Evolutionary conservation across 306 rosid species (phyloP).

Genomic region (Corylus avellana): DNA sequence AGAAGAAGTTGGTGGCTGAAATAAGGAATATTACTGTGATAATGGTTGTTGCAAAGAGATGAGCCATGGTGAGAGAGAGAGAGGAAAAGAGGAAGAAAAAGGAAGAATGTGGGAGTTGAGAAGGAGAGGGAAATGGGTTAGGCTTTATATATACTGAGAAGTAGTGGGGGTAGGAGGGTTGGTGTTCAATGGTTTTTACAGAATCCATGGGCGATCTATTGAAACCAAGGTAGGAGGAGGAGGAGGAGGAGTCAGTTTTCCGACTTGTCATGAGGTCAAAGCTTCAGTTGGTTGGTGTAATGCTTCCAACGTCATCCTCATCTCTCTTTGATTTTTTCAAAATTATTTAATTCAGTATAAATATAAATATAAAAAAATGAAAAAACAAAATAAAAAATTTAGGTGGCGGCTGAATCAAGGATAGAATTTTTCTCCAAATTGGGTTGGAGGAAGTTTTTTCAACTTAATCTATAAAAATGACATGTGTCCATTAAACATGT

Average conservation of each 20-base stretch:
- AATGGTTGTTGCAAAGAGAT: conserved; percentile 30
- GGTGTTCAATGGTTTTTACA: conserved; percentile 36
- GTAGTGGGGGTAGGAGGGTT: conserved; percentile 3
- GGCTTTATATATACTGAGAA: neutral
- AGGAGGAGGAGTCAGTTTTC: too few relatives aligned
- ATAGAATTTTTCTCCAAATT: too few relatives aligned
- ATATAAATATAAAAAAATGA: too few relatives aligned
- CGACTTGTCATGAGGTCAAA: neutral
- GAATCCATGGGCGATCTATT: conserved; percentile 27
- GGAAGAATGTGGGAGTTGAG: neutral
- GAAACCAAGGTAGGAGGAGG: conserved; percentile 31
- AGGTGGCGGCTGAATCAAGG: too few relatives aligned
- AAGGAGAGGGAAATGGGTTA: conserved; percentile 17
- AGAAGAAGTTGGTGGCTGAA: conserved; percentile 31
- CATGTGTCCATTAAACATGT: too few relatives aligned
- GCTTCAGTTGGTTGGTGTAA: conserved; percentile 27
- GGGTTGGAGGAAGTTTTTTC: too few relatives aligned
- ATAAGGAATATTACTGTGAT: conserved; percentile 17
- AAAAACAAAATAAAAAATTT: too few relatives aligned
- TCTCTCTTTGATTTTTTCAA: neutral
- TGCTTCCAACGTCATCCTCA: neutral
- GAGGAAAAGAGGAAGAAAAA: neutral
- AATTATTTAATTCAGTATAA: too few relatives aligned
- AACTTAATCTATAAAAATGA: too few relatives aligned
- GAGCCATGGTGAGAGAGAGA: conserved; percentile 29